Conservation (phyloP, 805 yeast genomes). For the Yarrowia divulgata region DNA sequence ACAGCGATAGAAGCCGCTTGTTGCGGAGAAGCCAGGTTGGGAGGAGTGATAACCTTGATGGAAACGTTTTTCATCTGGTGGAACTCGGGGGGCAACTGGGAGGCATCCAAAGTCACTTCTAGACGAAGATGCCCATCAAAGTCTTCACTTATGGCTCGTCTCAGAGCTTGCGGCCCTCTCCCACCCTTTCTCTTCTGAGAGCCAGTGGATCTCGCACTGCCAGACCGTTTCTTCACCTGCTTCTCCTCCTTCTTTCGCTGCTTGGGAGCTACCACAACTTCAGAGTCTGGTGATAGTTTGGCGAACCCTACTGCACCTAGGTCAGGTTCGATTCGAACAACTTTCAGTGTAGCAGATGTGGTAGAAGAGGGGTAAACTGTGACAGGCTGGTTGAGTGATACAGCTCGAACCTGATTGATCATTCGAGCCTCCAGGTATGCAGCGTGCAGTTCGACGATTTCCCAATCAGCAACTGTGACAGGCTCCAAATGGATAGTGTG, state of each 20-base stretch:
- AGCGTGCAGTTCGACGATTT: constrained; percentile 82
- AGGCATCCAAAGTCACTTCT: constrained; percentile 4
- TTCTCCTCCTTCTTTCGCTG: constrained; percentile 45
- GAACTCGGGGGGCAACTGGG: constrained; percentile 31
- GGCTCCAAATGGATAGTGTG: constrained; percentile 80
- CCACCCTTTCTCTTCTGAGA: constrained; percentile 20
- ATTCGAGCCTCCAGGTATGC: constrained; percentile 74
- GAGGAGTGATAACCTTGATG: constrained; percentile 23
- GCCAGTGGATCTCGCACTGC: constrained; percentile 29
- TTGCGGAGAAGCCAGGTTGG: constrained; percentile 27
- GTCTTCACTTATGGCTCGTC: constrained; percentile 23
- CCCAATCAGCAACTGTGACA: constrained; percentile 82
- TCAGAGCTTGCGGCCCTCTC: constrained; percentile 20
- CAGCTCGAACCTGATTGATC: constrained; percentile 81
- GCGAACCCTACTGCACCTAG: constrained; percentile 52
- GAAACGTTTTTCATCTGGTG: constrained; percentile 8
- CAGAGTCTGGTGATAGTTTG: constrained; percentile 66
- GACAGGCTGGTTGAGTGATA: constrained; percentile 63
- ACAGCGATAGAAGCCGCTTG: constrained; percentile 39
- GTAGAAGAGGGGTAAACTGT: constrained; percentile 75
- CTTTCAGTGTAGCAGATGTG: constrained; percentile 63
- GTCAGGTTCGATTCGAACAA: constrained; percentile 56
- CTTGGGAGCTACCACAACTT: constrained; percentile 80
- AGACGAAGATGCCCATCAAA: constrained; percentile 5
- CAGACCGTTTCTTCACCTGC: constrained; percentile 24